Conservation (phyloP, 495 filamentous ascomycete genomes). For the Apodospora peruviana region DNA sequence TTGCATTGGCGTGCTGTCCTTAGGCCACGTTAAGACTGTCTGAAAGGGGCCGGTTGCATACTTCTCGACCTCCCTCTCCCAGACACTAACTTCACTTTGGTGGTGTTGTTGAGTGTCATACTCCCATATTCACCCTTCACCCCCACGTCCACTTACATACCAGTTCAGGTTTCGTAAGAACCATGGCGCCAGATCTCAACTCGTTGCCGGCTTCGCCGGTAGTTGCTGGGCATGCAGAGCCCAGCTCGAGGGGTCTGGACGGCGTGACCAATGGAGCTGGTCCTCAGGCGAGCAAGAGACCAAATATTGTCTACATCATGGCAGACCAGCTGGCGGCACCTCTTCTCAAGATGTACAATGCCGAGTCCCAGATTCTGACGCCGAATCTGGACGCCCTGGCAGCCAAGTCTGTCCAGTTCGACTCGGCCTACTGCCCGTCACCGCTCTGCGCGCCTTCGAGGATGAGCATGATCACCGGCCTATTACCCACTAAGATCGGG, state of each 20-base stretch:
- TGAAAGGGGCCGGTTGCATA: too few species aligned
- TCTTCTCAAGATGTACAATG: slow-evolving; percentile 76
- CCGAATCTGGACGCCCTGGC: slow-evolving; percentile 81
- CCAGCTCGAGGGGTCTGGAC: slow-evolving; percentile 6
- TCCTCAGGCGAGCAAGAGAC: slow-evolving; percentile 16
- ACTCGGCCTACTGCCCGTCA: slow-evolving; percentile 84
- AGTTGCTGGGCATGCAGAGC: slow-evolving; percentile 8
- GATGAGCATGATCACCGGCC: slow-evolving; percentile 83
- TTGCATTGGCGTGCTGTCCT: too few species aligned
- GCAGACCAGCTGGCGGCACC: slow-evolving; percentile 88
- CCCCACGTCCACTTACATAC: neutral
- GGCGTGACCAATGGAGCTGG: slow-evolving; percentile 10
- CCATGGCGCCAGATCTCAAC: slow-evolving; percentile 53
- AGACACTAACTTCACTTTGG: too few species aligned
- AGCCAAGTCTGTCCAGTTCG: slow-evolving; percentile 71
- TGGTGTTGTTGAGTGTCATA: too few species aligned
- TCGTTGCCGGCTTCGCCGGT: slow-evolving; percentile 38
- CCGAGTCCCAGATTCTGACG: slow-evolving; percentile 73
- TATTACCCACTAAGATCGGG: slow-evolving; percentile 78
- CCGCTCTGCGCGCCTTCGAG: slow-evolving; percentile 84
- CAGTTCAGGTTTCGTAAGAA: neutral
- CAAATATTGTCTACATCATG: slow-evolving; percentile 57
- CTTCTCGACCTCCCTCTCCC: too few species aligned
- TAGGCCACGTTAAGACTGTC: too few species aligned
- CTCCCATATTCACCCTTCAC: neutral